Evolutionary conservation across 2,329 filamentous ascomycete species (phyloP).

Genomic region (Aspergillus vadensis): DNA sequence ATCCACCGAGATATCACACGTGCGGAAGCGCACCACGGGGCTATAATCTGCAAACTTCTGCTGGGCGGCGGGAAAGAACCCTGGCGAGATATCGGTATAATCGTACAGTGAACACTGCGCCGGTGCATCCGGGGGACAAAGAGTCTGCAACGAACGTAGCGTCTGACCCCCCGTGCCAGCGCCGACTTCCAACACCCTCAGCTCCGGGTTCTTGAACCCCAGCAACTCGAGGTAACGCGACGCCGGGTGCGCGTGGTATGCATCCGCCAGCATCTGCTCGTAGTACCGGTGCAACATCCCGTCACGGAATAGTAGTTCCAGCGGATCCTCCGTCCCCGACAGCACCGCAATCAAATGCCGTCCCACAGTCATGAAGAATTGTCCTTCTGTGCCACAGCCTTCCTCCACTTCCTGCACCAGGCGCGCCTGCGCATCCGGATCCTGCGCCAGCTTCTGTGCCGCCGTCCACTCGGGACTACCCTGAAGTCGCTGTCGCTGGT

Average conservation of each 20-base stretch:
- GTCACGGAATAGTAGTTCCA: neutral
- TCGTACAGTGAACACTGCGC: slow-evolving; percentile 4
- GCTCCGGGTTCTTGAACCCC: slow-evolving; percentile 10
- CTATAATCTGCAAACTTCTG: slow-evolving; percentile 1
- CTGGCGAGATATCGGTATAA: slow-evolving; percentile 12
- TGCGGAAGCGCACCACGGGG: neutral
- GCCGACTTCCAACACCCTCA: slow-evolving; percentile 10
- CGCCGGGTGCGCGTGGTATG: slow-evolving; percentile 4
- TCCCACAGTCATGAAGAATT: slow-evolving; percentile 2
- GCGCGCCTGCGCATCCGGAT: neutral
- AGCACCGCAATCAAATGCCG: neutral
- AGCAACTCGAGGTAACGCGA: slow-evolving; percentile 7
- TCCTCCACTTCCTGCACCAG: neutral
- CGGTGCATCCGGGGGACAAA: neutral
- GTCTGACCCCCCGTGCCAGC: slow-evolving; percentile 8
- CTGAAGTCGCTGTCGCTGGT: neutral
- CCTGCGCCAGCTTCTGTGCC: neutral
- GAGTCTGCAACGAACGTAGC: neutral
- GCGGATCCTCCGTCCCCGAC: neutral
- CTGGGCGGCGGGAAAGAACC: slow-evolving; percentile 9
- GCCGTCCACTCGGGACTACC: neutral
- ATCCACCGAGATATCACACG: slow-evolving; percentile 6
- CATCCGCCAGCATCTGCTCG: slow-evolving; percentile 1
- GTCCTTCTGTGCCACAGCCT: neutral
- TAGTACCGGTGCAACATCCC: neutral